These are phyloP conservation scores for Aspergillus hortae DNA, from an alignment of 2,329 filamentous ascomycete genomes.

Conservation along the genomic window DNA sequence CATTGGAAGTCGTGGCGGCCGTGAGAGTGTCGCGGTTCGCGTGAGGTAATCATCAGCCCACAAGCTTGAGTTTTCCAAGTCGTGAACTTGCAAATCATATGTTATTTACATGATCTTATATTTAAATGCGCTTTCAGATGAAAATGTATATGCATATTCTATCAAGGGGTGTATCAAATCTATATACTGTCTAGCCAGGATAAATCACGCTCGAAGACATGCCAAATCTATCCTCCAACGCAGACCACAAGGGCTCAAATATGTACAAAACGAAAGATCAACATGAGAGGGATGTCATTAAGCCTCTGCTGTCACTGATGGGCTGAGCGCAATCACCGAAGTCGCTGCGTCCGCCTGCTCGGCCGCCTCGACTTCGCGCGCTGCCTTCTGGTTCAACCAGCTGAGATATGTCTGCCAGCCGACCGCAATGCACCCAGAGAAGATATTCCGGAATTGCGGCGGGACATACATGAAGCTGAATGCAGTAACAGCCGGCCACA, in stretches of 20 bases:
- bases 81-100: not conserved
- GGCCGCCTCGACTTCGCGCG: conserved; percentile 50
- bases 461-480: conserved; percentile 83
- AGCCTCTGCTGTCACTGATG: conserved; percentile 15
- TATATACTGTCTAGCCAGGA: conserved; percentile 2
- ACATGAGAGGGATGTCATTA: conserved; percentile 1
- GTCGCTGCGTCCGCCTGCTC: conserved; percentile 19
- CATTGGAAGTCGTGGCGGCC: not conserved
- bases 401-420: conserved; percentile 92
- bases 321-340: conserved; percentile 9
- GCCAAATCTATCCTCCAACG: conserved; percentile 12
- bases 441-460: conserved; percentile 74
- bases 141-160: too few species aligned
- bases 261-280: not conserved
- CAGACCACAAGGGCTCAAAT: not conserved
- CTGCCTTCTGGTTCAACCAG: conserved; percentile 71
- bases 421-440: conserved; percentile 74
- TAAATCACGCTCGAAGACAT: not conserved
- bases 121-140: too few species aligned
- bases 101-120: not conserved
- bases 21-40: not conserved
- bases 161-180: not conserved
- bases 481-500: conserved; percentile 85
- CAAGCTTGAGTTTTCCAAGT: not conserved
- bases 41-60: not conserved